phyloP scores from a whole-genome alignment of 2,329 filamentous ascomycete genomes.

The Colletotrichum tropicale region DNA sequence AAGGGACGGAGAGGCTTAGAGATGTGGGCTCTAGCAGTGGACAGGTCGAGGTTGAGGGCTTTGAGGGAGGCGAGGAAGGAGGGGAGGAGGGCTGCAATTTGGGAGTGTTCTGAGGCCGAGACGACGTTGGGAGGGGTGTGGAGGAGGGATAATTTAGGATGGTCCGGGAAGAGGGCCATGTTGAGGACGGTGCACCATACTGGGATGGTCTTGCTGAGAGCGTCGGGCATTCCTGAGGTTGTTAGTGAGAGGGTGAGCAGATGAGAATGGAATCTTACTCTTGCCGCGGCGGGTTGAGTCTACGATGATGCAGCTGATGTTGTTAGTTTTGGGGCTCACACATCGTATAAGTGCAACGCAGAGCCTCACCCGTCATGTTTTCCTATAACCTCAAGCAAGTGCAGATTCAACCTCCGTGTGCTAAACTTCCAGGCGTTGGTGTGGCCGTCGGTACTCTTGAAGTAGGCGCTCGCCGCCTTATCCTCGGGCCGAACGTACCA shows the following conservation, averaged over 20 bases:
- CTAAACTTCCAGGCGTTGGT: constrained; percentile 91
- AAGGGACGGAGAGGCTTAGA: constrained; percentile 76
- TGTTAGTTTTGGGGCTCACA: neutral
- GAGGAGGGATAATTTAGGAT: constrained; percentile 47
- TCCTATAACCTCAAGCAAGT: constrained; percentile 73
- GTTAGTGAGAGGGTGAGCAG: neutral
- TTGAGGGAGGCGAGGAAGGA: constrained; percentile 57
- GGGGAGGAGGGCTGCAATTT: constrained; percentile 70
- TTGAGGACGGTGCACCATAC: constrained; percentile 94
- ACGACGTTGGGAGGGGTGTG: constrained; percentile 76
- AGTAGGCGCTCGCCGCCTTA: constrained; percentile 83
- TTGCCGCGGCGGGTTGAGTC: constrained; percentile 94
- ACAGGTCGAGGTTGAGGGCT: constrained; percentile 66
- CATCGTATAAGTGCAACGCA: neutral
- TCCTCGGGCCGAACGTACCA: constrained; percentile 80
- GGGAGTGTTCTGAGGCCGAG: constrained; percentile 75
- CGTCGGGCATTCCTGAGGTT: constrained; percentile 81
- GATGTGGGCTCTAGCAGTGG: constrained; percentile 58
- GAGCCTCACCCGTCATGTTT: constrained; percentile 66
- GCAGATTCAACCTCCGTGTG: constrained; percentile 81
- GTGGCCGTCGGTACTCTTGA: constrained; percentile 98
- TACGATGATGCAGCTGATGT: constrained; percentile 74
- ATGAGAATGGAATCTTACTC: constrained; percentile 49
- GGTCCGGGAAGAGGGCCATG: constrained; percentile 71
- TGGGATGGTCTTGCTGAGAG: constrained; percentile 89